Conservation (phyloP, 2,329 filamentous ascomycete genomes). For the Xylariaceae sp. region DNA sequence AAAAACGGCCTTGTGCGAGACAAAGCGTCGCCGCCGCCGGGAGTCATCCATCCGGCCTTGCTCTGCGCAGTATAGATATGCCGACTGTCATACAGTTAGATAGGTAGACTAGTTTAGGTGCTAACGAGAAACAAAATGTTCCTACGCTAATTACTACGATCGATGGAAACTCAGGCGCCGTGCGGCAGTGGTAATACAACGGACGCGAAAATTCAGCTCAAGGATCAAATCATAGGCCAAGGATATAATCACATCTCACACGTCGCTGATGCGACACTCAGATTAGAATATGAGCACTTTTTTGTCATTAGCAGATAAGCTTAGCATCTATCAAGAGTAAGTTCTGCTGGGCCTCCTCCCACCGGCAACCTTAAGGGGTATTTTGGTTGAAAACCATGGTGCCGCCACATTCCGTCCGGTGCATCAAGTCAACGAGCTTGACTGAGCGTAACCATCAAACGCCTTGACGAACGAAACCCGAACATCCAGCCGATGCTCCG, state of each 20-base stretch:
- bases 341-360: conserved; percentile 28
- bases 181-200: no score
- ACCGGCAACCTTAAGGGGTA: conserved; percentile 31
- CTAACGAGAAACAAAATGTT: no score
- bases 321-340: conserved; percentile 30
- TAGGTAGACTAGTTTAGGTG: no score
- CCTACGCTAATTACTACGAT: no score
- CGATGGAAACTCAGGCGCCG: no score
- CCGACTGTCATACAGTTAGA: no score
- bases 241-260: conserved; percentile 10
- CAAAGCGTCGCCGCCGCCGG: no score
- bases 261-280: not conserved
- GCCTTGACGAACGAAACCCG: conserved; percentile 30
- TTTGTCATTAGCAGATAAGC: conserved; percentile 32
- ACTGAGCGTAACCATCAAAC: conserved; percentile 33
- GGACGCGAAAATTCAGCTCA: no score
- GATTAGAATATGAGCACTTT: conserved; percentile 21
- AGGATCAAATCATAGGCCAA: not conserved
- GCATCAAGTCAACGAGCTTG: conserved; percentile 27
- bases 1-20: no score
- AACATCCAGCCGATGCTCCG: conserved; percentile 25
- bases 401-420: conserved; percentile 32
- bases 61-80: no score
- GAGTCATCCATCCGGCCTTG: no score
- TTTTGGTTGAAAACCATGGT: conserved; percentile 33